phyloP scores from a whole-genome alignment of 257 asterid genomes.

The Solanum chiquidenum region DNA sequence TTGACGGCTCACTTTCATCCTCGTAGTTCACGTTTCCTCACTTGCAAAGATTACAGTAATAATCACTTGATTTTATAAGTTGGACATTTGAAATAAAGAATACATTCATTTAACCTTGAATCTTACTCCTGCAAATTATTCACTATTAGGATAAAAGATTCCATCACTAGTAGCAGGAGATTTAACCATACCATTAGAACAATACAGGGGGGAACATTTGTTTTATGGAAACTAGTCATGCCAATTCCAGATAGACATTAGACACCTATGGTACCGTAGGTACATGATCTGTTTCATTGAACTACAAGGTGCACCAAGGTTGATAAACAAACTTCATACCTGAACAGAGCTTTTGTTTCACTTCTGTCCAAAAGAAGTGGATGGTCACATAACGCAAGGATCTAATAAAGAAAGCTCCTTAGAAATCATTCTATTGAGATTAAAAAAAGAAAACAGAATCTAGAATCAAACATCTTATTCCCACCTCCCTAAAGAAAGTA shows the following conservation, averaged over 20 bases:
- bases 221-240: neutral
- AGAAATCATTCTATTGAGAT: neutral
- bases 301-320: neutral
- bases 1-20: neutral
- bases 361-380: constrained; percentile 78
- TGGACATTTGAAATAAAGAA: neutral
- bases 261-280: neutral
- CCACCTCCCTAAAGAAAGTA: constrained; percentile 90
- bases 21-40: neutral
- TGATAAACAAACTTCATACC: constrained; percentile 29
- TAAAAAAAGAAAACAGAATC: neutral
- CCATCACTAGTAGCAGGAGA: neutral
- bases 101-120: neutral
- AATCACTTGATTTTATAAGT: neutral
- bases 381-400: constrained; percentile 89
- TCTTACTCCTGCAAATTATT: neutral
- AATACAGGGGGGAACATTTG: neutral
- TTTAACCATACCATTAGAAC: neutral
- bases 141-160: neutral
- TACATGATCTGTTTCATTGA: neutral
- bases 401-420: constrained; percentile 29
- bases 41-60: neutral
- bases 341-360: constrained; percentile 79
- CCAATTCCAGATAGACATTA: neutral
- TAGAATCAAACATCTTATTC: neutral